A percentile compares a stretch with the other conserved stretches of the same genome.
Evolutionary conservation across 192 early-diverging fungal species (phyloP).

Genomic region (Backusella mclennaniae): DNA sequence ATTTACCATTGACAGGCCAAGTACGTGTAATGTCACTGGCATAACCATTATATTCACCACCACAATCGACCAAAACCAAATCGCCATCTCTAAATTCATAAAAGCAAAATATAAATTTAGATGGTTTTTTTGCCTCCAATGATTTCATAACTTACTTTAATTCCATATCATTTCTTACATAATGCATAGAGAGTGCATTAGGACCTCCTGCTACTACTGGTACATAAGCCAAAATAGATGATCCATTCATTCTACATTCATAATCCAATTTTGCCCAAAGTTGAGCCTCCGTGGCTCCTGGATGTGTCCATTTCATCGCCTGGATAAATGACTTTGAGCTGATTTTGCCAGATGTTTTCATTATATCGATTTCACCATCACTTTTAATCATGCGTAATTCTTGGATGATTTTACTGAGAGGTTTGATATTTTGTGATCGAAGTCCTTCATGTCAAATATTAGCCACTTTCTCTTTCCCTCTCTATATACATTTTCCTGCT

Average conservation of each 20-base stretch:
- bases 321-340: conserved; percentile 79
- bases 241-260: conserved; percentile 59
- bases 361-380: conserved; percentile 69
- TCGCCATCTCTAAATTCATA: conserved; percentile 62
- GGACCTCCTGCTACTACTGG: conserved; percentile 93
- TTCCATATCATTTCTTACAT: conserved; percentile 82
- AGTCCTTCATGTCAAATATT: conserved; percentile 1
- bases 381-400: conserved; percentile 79
- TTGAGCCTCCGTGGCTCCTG: conserved; percentile 69
- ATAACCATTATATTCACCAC: conserved; percentile 86
- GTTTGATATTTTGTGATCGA: conserved; percentile 23
- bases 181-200: conserved; percentile 93
- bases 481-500: not conserved
- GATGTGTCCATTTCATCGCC: conserved; percentile 75
- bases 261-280: conserved; percentile 78
- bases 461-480: not conserved
- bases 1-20: conserved; percentile 90
- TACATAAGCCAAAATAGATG: conserved; percentile 81
- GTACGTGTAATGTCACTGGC: conserved; percentile 92
- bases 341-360: conserved; percentile 74
- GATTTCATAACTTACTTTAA: conserved; percentile 38
- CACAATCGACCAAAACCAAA: conserved; percentile 88
- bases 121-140: not conserved
- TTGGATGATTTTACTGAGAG: conserved; percentile 67
- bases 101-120: not conserved